Conservation (phyloP, 148 eudicot genomes). For the Persicaria maculosa region DNA sequence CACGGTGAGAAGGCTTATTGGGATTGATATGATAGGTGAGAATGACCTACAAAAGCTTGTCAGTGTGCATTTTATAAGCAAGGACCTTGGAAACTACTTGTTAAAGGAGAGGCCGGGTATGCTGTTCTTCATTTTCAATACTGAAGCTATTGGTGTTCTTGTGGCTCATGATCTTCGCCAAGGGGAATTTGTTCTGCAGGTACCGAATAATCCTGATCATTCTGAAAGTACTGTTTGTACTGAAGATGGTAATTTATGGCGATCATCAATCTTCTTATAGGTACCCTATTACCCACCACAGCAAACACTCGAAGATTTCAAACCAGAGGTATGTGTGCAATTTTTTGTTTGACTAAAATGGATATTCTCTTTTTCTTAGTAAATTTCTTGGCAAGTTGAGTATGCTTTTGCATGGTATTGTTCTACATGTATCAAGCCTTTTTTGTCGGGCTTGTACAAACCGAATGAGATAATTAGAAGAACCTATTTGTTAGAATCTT, state of each 20-base stretch:
- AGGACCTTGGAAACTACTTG: constrained; percentile 62
- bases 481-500: neutral
- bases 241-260: neutral
- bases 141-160: constrained; percentile 88
- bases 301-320: constrained; percentile 77
- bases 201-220: constrained; percentile 13
- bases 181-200: constrained; percentile 98
- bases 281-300: constrained; percentile 95
- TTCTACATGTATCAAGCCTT: neutral
- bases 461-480: neutral
- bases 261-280: constrained; percentile 30
- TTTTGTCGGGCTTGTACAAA: neutral
- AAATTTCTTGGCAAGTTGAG: neutral
- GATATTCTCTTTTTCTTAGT: neutral
- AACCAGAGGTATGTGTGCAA: constrained; percentile 37
- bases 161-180: constrained; percentile 93
- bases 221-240: neutral
- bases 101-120: constrained; percentile 84
- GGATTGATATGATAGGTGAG: constrained; percentile 73
- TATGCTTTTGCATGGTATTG: neutral
- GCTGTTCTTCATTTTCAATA: constrained; percentile 89
- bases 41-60: constrained; percentile 80
- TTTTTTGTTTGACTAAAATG: neutral
- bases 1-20: constrained; percentile 60
- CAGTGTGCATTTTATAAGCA: constrained; percentile 76